Percentiles rank a stretch among this genome's conserved stretches.
These are phyloP conservation scores for Irpex sp. DNA, from an alignment of 1,284 basidiomycete genomes.

Conservation along the genomic window DNA sequence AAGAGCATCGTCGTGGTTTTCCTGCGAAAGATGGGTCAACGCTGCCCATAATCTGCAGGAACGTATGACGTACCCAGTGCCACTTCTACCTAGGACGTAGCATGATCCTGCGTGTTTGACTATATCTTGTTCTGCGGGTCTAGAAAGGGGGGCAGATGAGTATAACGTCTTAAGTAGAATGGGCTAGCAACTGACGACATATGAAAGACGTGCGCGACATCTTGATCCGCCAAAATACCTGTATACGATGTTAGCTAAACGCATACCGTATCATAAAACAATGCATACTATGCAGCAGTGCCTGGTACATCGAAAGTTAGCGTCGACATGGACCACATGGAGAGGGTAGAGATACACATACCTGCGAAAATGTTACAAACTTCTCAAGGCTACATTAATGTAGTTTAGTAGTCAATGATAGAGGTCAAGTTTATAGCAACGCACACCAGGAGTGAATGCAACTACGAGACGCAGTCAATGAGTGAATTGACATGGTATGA, in stretches of 20 bases:
- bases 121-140: conserved; percentile 56
- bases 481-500: background rate
- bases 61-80: conserved; percentile 11
- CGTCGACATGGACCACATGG: background rate
- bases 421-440: conserved; percentile 16
- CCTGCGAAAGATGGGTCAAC: conserved; percentile 30
- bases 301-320: conserved; percentile 27
- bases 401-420: conserved; percentile 1
- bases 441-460: conserved; percentile 56
- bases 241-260: background rate
- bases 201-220: conserved; percentile 48
- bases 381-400: conserved; percentile 50
- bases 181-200: conserved; percentile 41
- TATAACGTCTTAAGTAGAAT: conserved; percentile 24
- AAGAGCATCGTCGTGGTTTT: conserved; percentile 76
- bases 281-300: conserved; percentile 47
- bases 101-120: conserved; percentile 55
- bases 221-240: conserved; percentile 45
- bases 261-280: background rate
- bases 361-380: conserved; percentile 61
- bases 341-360: conserved; percentile 18
- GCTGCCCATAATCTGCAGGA: background rate
- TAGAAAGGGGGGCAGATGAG: conserved; percentile 20
- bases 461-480: conserved; percentile 27
- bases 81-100: conserved; percentile 34